Evolutionary conservation across 1,284 basidiomycete species (phyloP).

Genomic region (Leccinum glutinopallens): DNA sequence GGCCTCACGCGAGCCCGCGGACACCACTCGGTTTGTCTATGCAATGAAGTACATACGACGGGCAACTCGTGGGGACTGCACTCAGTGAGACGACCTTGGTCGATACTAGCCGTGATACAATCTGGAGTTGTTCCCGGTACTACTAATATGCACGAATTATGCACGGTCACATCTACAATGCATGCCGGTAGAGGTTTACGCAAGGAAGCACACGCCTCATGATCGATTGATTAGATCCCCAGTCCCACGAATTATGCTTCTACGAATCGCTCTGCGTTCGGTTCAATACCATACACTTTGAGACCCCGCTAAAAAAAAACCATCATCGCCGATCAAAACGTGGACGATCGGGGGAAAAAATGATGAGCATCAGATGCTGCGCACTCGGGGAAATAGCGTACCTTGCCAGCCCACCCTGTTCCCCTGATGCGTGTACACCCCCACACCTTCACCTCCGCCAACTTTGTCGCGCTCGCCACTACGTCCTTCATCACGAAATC

Average conservation of each 20-base stretch:
- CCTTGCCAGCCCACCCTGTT: conserved; percentile 52
- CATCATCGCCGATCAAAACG: conserved; percentile 5
- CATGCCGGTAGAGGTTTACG: not conserved
- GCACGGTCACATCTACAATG: not conserved
- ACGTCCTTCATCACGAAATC: conserved; percentile 75
- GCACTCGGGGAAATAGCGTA: conserved; percentile 23
- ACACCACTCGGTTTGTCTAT: not conserved
- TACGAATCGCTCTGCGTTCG: conserved; percentile 24
- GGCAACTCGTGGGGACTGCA: not conserved
- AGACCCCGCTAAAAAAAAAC: conserved; percentile 41
- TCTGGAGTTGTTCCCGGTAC: not conserved
- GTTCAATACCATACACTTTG: conserved; percentile 50
- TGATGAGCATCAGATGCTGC: not conserved
- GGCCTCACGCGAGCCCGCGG: not conserved
- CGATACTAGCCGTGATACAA: not conserved
- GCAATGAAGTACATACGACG: not conserved
- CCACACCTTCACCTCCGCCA: conserved; percentile 68
- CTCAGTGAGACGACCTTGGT: not conserved
- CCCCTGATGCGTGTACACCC: conserved; percentile 69
- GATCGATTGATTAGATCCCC: not conserved
- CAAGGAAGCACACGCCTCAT: not conserved
- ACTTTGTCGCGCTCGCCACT: conserved; percentile 41
- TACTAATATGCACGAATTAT: not conserved
- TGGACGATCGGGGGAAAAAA: not conserved
- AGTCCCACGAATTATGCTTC: not conserved